Evolutionary conservation across 1,139 yeast species (phyloP).

Genomic region (Magnusiomyces ingens): DNA sequence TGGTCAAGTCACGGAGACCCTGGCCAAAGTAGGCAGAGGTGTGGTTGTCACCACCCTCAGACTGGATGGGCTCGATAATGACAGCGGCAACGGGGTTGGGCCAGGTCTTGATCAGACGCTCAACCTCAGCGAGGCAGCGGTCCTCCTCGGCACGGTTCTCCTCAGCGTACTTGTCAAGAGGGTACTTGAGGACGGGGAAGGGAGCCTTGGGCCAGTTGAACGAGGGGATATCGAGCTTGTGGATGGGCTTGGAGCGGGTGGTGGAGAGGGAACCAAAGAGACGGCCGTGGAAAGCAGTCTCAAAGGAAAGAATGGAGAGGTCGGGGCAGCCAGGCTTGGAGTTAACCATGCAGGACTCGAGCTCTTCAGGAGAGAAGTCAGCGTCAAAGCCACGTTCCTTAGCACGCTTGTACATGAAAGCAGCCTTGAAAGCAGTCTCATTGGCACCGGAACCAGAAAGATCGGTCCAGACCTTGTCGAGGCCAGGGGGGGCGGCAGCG

Average conservation of each 20-base stretch:
- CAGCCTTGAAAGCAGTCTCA: constrained; percentile 80
- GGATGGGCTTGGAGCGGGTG: constrained; percentile 76
- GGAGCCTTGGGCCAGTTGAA: constrained; percentile 86
- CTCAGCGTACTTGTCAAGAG: constrained; percentile 50
- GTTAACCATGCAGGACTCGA: constrained; percentile 56
- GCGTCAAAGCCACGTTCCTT: constrained; percentile 46
- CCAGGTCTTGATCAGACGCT: constrained; percentile 51
- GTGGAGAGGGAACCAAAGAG: constrained; percentile 71
- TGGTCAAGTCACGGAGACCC: constrained; percentile 64
- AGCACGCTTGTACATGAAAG: constrained; percentile 67
- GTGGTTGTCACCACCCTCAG: constrained; percentile 87
- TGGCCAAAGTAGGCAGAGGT: constrained; percentile 71
- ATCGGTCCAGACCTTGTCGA: constrained; percentile 63
- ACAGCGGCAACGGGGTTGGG: constrained; percentile 66
- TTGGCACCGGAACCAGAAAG: constrained; percentile 80
- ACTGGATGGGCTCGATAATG: constrained; percentile 73
- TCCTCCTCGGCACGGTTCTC: constrained; percentile 59
- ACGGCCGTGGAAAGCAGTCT: constrained; percentile 76
- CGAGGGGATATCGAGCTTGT: constrained; percentile 76
- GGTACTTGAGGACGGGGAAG: constrained; percentile 69
- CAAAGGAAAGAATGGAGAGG: constrained; percentile 64
- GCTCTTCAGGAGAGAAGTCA: constrained; percentile 54
- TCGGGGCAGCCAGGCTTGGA: constrained; percentile 70
- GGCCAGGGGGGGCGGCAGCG: constrained; percentile 66
- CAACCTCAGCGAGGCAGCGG: constrained; percentile 56